Conservation (phyloP, 2,329 filamentous ascomycete genomes). For the Calonectria honghensis region DNA sequence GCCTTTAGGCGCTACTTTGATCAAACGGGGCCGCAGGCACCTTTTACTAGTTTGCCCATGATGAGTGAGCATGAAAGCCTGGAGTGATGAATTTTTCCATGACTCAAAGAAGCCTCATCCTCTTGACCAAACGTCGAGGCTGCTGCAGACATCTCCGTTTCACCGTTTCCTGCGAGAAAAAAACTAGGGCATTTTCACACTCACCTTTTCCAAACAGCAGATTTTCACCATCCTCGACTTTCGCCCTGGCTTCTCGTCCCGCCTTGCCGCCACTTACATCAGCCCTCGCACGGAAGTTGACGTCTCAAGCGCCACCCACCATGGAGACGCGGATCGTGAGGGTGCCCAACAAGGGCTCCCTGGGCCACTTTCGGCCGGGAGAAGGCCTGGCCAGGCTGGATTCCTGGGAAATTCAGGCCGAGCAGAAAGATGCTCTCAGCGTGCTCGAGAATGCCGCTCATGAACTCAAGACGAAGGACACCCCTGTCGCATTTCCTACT, state of each 20-base stretch:
- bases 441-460: constrained; percentile 79
- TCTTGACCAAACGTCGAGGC: constrained; percentile 38
- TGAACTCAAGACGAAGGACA: constrained; percentile 78
- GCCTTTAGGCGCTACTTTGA: constrained; percentile 48
- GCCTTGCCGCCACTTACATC: constrained; percentile 54
- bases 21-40: constrained; percentile 42
- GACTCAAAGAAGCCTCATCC: constrained; percentile 49
- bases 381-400: constrained; percentile 60
- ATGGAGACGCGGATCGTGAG: constrained; percentile 66
- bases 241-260: constrained; percentile 35
- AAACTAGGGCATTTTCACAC: constrained; percentile 23
- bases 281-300: constrained; percentile 41
- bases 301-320: constrained; percentile 40
- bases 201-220: constrained; percentile 25
- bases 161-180: constrained; percentile 3
- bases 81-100: constrained; percentile 54
- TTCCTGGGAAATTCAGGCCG: constrained; percentile 64
- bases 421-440: constrained; percentile 57
- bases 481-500: constrained; percentile 95
- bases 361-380: constrained; percentile 60
- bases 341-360: constrained; percentile 56
- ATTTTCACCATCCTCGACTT: constrained; percentile 22
- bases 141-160: constrained; percentile 28
- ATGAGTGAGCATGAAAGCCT: constrained; percentile 52
- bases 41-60: constrained; percentile 50